Conservation (phyloP, 371 early-diverging fungal genomes). For the Coemansia sp. region DNA sequence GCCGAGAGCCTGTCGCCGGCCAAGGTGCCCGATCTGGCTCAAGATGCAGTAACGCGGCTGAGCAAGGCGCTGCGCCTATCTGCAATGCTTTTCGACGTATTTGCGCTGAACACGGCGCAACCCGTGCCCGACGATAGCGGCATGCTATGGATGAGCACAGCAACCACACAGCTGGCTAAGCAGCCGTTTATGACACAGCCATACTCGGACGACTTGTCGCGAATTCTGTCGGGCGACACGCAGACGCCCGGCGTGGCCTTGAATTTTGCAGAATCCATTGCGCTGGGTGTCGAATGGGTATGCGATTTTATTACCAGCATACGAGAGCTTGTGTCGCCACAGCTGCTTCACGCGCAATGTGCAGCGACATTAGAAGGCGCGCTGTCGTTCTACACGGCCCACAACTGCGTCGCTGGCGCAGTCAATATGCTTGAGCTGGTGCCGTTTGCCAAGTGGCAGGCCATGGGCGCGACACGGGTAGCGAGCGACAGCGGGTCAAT, state of each 20-base stretch:
- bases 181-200: slow-evolving; percentile 23
- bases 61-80: slow-evolving; percentile 16
- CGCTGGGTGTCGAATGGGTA: slow-evolving; percentile 20
- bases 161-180: slow-evolving; percentile 9
- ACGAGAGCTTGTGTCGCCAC: slow-evolving; percentile 2
- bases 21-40: slow-evolving; percentile 15
- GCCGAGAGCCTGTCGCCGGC: slow-evolving; percentile 18
- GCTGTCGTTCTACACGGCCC: neutral
- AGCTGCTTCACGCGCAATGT: slow-evolving; percentile 19
- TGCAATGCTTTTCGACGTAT: slow-evolving; percentile 26
- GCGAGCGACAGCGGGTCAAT: slow-evolving; percentile 5
- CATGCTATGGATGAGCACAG: neutral
- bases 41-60: slow-evolving; percentile 7
- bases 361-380: slow-evolving; percentile 20
- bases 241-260: neutral
- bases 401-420: neutral
- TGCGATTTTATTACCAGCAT: slow-evolving; percentile 26
- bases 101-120: slow-evolving; percentile 30
- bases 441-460: slow-evolving; percentile 16
- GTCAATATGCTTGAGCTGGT: slow-evolving; percentile 1
- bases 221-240: slow-evolving; percentile 4
- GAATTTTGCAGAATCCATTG: neutral
- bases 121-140: neutral
- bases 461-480: slow-evolving; percentile 9
- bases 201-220: slow-evolving; percentile 7